Conservation (phyloP, 2,329 filamentous ascomycete genomes). For the Apiospora aurea region DNA sequence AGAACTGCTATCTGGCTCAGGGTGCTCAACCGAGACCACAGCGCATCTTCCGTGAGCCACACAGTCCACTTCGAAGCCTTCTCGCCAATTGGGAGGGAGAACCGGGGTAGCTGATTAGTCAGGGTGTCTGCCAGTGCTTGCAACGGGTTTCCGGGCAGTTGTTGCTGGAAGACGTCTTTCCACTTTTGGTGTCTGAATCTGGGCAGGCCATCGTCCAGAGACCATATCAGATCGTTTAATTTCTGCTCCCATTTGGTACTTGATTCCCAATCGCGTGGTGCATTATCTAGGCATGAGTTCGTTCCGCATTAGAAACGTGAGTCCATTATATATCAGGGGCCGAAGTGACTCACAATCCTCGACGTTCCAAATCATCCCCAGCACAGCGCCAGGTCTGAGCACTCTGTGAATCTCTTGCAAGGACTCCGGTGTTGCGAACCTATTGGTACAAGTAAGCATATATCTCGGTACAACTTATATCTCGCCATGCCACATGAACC, state of each 20-base stretch:
- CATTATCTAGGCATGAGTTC: conserved; percentile 58
- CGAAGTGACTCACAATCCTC: conserved; percentile 66
- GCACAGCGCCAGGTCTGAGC: conserved; percentile 63
- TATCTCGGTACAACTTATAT: not conserved
- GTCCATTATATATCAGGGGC: not conserved
- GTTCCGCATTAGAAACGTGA: not conserved
- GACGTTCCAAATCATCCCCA: conserved; percentile 77
- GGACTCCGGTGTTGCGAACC: conserved; percentile 72
- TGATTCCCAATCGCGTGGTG: conserved; percentile 61
- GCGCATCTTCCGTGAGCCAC: conserved; percentile 62
- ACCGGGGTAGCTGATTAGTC: conserved; percentile 51
- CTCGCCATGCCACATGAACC: conserved; percentile 32
- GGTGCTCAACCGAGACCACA: conserved; percentile 71
- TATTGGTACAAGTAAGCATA: conserved; percentile 37
- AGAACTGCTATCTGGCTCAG: conserved; percentile 72
- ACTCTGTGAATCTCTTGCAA: conserved; percentile 72
- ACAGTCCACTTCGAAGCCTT: conserved; percentile 63
- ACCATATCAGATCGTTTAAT: conserved; percentile 65
- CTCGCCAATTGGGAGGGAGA: conserved; percentile 68
- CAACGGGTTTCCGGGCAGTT: conserved; percentile 60
- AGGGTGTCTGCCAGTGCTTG: conserved; percentile 55
- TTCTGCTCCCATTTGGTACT: conserved; percentile 67
- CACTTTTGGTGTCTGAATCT: conserved; percentile 72
- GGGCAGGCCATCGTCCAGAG: conserved; percentile 63
- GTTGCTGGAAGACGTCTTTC: conserved; percentile 68